A percentile compares a stretch with the other conserved stretches of the same genome.
These are phyloP conservation scores for Primulina huaijiensis DNA, from an alignment of 257 asterid genomes.

Conservation along the genomic window DNA sequence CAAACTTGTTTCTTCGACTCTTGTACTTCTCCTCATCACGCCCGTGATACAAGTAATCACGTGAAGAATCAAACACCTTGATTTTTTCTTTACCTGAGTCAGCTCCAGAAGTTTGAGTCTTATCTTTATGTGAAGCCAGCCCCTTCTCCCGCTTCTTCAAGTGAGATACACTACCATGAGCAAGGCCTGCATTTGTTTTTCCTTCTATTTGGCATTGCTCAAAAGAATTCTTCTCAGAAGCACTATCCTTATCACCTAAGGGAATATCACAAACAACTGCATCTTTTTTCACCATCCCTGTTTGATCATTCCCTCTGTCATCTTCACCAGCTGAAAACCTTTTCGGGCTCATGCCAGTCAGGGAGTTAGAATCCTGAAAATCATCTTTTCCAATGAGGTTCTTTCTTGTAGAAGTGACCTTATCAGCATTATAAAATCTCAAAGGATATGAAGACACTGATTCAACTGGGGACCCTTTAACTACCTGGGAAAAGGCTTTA, in stretches of 20 bases:
- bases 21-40: constrained; percentile 46
- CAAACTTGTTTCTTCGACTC: constrained; percentile 55
- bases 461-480: constrained; percentile 88
- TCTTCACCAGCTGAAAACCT: constrained; percentile 46
- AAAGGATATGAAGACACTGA: constrained; percentile 97
- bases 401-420: constrained; percentile 40
- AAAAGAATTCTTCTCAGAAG: constrained; percentile 34
- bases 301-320: constrained; percentile 30
- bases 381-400: constrained; percentile 38
- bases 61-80: constrained; percentile 11
- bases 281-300: constrained; percentile 41
- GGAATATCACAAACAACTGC: constrained; percentile 26
- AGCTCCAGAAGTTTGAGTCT: constrained; percentile 42
- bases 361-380: constrained; percentile 42
- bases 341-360: constrained; percentile 48
- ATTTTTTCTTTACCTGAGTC: constrained; percentile 42
- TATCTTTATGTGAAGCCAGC: constrained; percentile 60
- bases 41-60: no score
- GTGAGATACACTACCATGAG: constrained; percentile 38
- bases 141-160: constrained; percentile 60
- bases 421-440: constrained; percentile 44
- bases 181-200: constrained; percentile 36
- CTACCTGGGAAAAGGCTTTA: constrained; percentile 57
- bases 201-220: constrained; percentile 45
- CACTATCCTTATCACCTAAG: constrained; percentile 37